phyloP scores from a whole-genome alignment of 495 filamentous ascomycete genomes.

The Stereocaulon alpinum region DNA sequence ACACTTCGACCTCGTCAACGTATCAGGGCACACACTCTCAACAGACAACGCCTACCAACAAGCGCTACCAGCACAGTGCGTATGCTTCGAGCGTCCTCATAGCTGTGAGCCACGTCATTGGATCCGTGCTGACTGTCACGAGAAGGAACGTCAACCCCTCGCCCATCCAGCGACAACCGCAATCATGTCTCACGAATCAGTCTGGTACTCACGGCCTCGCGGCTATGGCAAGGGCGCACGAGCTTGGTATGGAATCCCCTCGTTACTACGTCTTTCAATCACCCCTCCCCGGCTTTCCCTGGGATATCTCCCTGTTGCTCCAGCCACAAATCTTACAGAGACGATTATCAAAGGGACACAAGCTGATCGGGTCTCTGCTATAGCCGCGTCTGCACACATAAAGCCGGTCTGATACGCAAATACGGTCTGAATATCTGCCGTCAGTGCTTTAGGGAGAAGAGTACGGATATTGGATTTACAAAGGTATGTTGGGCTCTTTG shows the following conservation, averaged over 20 bases:
- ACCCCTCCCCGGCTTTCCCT: too few relatives aligned
- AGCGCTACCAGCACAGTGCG: background rate
- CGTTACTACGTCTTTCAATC: background rate
- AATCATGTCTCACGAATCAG: constrained; percentile 96
- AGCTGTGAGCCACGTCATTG: background rate
- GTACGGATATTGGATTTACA: constrained; percentile 88
- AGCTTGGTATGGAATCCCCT: constrained; percentile 53
- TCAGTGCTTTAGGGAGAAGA: constrained; percentile 99
- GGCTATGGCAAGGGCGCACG: constrained; percentile 93
- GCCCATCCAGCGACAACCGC: constrained; percentile 28
- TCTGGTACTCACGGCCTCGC: constrained; percentile 98
- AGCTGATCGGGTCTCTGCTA: constrained; percentile 7
- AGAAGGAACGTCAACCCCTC: background rate
- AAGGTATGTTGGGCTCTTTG: constrained; percentile 52
- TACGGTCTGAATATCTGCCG: constrained; percentile 97
- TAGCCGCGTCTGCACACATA: constrained; percentile 82
- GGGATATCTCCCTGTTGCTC: too few relatives aligned
- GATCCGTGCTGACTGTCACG: background rate
- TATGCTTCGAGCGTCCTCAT: background rate
- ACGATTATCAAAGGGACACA: background rate
- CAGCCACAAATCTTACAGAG: too few relatives aligned
- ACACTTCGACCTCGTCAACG: background rate
- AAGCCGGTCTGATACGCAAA: constrained; percentile 80
- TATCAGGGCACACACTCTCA: background rate
- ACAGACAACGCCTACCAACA: background rate